A percentile compares a stretch with the other conserved stretches of the same genome.
Conservation (phyloP, 2,329 filamentous ascomycete genomes). For the Xylariaceae sp. region DNA sequence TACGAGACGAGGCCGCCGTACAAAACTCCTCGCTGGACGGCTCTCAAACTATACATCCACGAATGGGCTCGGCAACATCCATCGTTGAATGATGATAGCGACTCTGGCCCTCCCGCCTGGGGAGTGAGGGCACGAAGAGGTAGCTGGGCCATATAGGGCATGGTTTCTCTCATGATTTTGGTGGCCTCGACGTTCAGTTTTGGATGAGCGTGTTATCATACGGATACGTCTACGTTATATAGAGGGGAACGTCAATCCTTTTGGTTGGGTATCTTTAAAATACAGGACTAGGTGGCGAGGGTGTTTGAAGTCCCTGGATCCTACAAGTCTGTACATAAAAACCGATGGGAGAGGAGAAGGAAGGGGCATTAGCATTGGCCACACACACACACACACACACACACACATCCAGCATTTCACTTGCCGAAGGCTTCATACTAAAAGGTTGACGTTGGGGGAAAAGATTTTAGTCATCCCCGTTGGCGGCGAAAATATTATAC, state of each 20-base stretch:
- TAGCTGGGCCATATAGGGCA: slow-evolving; percentile 61
- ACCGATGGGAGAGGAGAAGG: too few species aligned
- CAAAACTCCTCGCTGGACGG: slow-evolving; percentile 64
- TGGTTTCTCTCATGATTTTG: not conserved
- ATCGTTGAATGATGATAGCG: slow-evolving; percentile 59
- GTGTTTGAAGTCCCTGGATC: too few species aligned
- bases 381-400: too few species aligned
- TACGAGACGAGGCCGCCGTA: slow-evolving; percentile 43
- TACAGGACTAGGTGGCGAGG: not conserved
- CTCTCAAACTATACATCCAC: slow-evolving; percentile 73
- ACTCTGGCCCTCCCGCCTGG: slow-evolving; percentile 56
- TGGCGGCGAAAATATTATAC: too few species aligned
- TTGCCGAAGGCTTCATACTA: too few species aligned
- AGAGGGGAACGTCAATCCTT: slow-evolving; percentile 6
- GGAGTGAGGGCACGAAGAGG: slow-evolving; percentile 61
- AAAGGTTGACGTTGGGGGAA: too few species aligned
- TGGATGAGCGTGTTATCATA: slow-evolving; percentile 3
- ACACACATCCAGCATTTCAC: too few species aligned
- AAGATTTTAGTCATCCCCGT: too few species aligned
- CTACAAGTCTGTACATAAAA: not conserved
- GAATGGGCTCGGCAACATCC: slow-evolving; percentile 91
- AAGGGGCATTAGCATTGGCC: too few species aligned
- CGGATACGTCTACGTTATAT: not conserved
- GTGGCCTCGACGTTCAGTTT: slow-evolving; percentile 3
- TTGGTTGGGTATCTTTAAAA: not conserved